These are phyloP conservation scores for Neoboletus magnificus DNA, from an alignment of 768 basidiomycete species.

Conservation along the genomic window DNA sequence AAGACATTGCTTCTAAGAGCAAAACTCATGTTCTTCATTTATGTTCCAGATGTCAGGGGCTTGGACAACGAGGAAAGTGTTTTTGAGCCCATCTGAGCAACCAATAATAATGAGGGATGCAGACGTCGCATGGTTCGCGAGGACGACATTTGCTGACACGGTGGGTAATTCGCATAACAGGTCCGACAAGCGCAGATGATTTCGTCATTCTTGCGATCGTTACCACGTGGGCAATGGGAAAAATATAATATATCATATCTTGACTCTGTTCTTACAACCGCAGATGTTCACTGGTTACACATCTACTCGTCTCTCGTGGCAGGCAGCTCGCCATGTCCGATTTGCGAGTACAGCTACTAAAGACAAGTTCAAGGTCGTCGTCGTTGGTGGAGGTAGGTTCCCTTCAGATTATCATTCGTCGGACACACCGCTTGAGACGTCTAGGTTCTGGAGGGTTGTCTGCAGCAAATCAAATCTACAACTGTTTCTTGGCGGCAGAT, in stretches of 20 bases:
- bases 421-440: slow-evolving; percentile 4
- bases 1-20: slow-evolving; percentile 64
- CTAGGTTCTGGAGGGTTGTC: slow-evolving; percentile 79
- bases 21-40: slow-evolving; percentile 73
- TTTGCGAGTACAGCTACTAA: slow-evolving; percentile 29
- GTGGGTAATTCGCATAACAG: neutral
- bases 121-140: neutral
- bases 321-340: slow-evolving; percentile 12
- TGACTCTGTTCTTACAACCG: neutral
- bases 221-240: neutral
- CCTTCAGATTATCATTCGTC: neutral
- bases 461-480: slow-evolving; percentile 84
- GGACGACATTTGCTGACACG: neutral
- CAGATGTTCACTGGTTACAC: slow-evolving; percentile 8
- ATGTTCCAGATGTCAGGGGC: slow-evolving; percentile 51
- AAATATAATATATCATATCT: neutral
- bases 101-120: no score
- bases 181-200: neutral
- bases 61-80: slow-evolving; percentile 7
- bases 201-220: slow-evolving; percentile 12
- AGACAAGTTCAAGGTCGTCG: slow-evolving; percentile 75
- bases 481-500: slow-evolving; percentile 70
- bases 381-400: slow-evolving; percentile 78
- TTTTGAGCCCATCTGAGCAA: neutral
- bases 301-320: slow-evolving; percentile 4